Conservation (phyloP, 352 stramenopile genomes). For the Globisporangium cederbergense region DNA sequence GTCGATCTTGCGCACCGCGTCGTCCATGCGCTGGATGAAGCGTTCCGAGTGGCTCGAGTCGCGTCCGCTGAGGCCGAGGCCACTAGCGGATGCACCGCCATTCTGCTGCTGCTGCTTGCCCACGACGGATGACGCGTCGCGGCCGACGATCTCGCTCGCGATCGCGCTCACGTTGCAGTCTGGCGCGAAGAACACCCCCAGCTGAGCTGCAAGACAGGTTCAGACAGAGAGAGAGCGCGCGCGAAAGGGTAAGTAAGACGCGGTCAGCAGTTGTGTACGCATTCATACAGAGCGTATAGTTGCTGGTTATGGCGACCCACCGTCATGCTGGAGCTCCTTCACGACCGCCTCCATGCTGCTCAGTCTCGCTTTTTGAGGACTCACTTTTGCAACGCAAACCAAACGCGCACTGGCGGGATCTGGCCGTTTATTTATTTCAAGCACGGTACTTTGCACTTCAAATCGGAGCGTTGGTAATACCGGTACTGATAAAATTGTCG, state of each 20-base stretch:
- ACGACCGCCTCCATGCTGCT: conserved; percentile 40
- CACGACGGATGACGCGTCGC: conserved; percentile 45
- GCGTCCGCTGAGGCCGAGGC: conserved; percentile 12
- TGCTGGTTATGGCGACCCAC: conserved; percentile 19
- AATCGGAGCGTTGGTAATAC: not conserved
- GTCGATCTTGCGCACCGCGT: conserved; percentile 69
- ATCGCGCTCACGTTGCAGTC: conserved; percentile 79
- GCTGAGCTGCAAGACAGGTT: conserved; percentile 37
- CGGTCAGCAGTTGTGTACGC: not conserved
- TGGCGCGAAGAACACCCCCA: conserved; percentile 67
- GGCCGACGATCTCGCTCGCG: conserved; percentile 70
- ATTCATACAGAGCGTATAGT: not conserved
- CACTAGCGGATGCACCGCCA: conserved; percentile 17
- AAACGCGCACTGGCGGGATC: not conserved
- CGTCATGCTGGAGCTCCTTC: conserved; percentile 70
- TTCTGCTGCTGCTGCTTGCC: conserved; percentile 13
- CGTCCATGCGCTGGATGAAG: conserved; percentile 67
- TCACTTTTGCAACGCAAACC: not conserved
- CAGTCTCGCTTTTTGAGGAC: not conserved
- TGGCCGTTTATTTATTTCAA: not conserved
- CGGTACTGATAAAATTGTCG: not conserved
- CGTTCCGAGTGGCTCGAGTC: conserved; percentile 63
- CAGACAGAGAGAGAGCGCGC: too few relatives aligned
- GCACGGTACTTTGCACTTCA: not conserved
- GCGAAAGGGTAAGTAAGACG: not conserved